phyloP scores from a whole-genome alignment of 2,329 filamentous ascomycete genomes.

The Phialocephala subalpina region DNA sequence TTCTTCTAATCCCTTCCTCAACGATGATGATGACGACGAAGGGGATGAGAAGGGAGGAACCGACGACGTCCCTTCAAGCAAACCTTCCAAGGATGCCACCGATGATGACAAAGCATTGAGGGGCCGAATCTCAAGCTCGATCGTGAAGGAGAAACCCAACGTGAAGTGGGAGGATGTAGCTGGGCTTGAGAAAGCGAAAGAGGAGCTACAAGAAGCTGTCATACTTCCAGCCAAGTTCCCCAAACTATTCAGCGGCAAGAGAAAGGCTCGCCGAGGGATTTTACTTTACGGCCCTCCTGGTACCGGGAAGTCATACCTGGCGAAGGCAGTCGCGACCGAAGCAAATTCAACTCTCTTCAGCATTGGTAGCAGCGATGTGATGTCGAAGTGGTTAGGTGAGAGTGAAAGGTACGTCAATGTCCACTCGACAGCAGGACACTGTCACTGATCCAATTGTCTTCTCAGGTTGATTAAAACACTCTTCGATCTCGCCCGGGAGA shows the following conservation, averaged over 20 bases:
- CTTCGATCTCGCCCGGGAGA: slow-evolving; percentile 12
- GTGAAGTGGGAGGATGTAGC: slow-evolving; percentile 15
- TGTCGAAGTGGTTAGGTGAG: slow-evolving; percentile 12
- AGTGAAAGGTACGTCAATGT: slow-evolving; percentile 5
- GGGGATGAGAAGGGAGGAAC: not conserved
- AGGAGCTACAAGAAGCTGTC: slow-evolving; percentile 12
- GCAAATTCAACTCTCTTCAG: slow-evolving; percentile 9
- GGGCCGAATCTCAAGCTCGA: slow-evolving; percentile 1
- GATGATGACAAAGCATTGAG: slow-evolving; percentile 3
- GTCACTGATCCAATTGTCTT: not conserved
- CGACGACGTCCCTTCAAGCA: not conserved
- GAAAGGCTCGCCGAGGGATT: slow-evolving; percentile 69
- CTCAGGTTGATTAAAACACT: slow-evolving; percentile 5
- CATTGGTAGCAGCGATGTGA: slow-evolving; percentile 10
- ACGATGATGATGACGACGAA: not conserved
- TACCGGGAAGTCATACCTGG: slow-evolving; percentile 94
- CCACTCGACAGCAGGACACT: not conserved
- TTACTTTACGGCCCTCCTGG: slow-evolving; percentile 92
- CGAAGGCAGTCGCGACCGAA: slow-evolving; percentile 11
- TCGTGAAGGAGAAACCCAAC: slow-evolving; percentile 9
- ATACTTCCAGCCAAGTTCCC: slow-evolving; percentile 6
- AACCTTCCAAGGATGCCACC: not conserved
- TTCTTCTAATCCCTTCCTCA: not conserved
- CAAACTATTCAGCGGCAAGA: slow-evolving; percentile 11
- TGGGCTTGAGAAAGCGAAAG: slow-evolving; percentile 8